Evolutionary conservation across 768 basidiomycete genomes (phyloP).

Genomic region (Pholiota molesta): DNA sequence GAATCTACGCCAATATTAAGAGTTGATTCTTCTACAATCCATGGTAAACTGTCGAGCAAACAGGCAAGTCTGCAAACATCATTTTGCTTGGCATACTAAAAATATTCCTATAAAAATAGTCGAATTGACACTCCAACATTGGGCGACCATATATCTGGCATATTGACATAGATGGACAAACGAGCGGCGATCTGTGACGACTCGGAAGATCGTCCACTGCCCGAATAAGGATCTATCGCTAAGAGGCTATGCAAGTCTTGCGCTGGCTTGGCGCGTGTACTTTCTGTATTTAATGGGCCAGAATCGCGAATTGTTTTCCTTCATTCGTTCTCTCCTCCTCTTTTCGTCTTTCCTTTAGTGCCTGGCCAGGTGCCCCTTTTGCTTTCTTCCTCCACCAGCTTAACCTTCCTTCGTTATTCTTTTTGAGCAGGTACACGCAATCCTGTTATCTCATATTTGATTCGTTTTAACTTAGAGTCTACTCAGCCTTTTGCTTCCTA

Average conservation of each 20-base stretch:
- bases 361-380: slow-evolving; percentile 36
- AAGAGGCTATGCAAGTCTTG: neutral
- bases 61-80: too few species aligned
- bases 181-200: slow-evolving; percentile 7
- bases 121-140: neutral
- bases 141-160: neutral
- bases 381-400: slow-evolving; percentile 10
- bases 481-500: slow-evolving; percentile 14
- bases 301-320: neutral
- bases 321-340: slow-evolving; percentile 28
- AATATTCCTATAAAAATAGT: neutral
- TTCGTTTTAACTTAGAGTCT: slow-evolving; percentile 3
- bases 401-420: slow-evolving; percentile 21
- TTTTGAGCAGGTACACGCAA: slow-evolving; percentile 26
- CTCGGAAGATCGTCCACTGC: neutral
- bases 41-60: neutral
- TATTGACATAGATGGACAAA: slow-evolving; percentile 8
- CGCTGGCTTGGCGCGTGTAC: neutral
- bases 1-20: too few species aligned
- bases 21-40: too few species aligned
- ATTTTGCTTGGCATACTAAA: neutral
- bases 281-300: neutral
- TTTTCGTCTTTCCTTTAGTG: slow-evolving; percentile 13
- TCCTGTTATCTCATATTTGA: neutral
- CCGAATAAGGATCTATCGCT: neutral